Evolutionary conservation across 176 grass and related monocot genomes (phyloP).

Genomic region (Thalia dealbata): DNA sequence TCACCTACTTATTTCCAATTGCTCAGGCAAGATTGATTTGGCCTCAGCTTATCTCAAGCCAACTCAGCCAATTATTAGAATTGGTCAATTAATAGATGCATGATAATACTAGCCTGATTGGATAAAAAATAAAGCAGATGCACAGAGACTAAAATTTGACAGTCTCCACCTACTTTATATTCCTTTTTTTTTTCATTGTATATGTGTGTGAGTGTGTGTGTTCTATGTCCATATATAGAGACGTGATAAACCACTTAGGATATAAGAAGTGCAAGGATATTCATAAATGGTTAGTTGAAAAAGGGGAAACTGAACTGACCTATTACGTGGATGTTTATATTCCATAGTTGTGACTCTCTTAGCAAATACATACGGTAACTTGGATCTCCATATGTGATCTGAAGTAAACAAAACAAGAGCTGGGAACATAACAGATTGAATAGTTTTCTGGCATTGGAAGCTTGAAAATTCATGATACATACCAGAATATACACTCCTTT

Average conservation of each 20-base stretch:
- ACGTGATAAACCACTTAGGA: neutral
- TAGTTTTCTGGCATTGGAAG: neutral
- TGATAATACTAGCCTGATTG: neutral
- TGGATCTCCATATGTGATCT: constrained; percentile 98
- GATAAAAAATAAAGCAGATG: neutral
- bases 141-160: neutral
- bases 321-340: constrained; percentile 76
- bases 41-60: too few species aligned
- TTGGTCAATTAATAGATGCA: too few species aligned
- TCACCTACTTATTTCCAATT: too few species aligned
- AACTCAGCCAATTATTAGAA: too few species aligned
- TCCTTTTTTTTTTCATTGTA: neutral
- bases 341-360: constrained; percentile 56
- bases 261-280: neutral
- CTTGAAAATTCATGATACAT: constrained; percentile 7
- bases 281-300: neutral
- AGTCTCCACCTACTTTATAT: neutral
- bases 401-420: constrained; percentile 15
- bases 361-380: constrained; percentile 65
- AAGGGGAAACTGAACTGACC: constrained; percentile 35
- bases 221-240: neutral
- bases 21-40: too few species aligned
- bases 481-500: constrained; percentile 92
- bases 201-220: neutral
- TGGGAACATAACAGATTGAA: constrained; percentile 8